A percentile compares a stretch with the other conserved stretches of the same genome.
Conservation (phyloP, 1,284 basidiomycete genomes). For the Boletus sp. region DNA sequence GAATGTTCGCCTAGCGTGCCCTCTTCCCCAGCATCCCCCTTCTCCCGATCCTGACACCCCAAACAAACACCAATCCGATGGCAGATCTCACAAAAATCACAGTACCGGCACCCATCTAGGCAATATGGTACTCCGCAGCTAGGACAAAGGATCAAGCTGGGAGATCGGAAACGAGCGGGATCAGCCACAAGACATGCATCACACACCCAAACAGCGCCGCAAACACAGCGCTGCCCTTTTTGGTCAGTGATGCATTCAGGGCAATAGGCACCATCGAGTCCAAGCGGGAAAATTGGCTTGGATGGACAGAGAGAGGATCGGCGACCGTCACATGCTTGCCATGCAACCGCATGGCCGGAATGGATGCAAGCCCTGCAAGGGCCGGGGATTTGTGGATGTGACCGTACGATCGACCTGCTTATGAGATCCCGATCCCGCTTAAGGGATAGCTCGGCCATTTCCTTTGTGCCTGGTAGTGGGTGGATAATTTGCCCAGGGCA, state of each 20-base stretch:
- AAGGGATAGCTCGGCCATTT: no score
- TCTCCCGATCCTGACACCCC: not conserved
- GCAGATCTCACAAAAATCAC: not conserved
- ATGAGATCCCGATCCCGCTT: no score
- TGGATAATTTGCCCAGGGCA: no score
- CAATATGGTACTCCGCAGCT: not conserved
- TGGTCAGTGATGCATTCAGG: not conserved
- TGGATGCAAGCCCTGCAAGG: not conserved
- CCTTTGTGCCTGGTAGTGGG: no score
- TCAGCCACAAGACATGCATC: no score
- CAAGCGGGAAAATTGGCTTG: no score
- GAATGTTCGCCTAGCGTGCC: no score
- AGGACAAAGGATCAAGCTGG: not conserved
- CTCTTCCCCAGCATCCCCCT: not conserved
- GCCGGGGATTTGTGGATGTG: not conserved
- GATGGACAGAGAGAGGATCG: no score
- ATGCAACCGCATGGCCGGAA: not conserved
- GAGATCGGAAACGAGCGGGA: no score
- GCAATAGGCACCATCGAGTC: not conserved
- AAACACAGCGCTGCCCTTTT: not conserved
- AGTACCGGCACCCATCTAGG: no score
- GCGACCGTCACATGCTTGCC: not conserved
- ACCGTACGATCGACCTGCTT: not conserved
- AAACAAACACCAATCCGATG: not conserved
- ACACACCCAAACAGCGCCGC: not conserved